These are phyloP conservation scores for Tetracladium setigerum DNA, from an alignment of 495 filamentous ascomycete species.

Conservation along the genomic window DNA sequence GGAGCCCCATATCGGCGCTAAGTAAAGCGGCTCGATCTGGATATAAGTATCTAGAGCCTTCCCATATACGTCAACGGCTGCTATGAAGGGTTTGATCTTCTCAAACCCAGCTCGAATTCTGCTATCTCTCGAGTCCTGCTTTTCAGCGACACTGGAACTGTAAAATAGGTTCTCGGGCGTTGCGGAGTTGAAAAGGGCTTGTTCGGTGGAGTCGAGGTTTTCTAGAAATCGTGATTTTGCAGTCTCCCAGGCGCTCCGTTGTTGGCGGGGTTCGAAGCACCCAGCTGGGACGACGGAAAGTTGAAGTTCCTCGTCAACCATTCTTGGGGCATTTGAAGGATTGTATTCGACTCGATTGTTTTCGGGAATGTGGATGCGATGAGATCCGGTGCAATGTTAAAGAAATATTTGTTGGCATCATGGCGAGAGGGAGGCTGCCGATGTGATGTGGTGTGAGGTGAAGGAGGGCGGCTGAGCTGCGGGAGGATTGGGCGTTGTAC, in stretches of 20 bases:
- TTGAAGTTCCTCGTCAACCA: no score
- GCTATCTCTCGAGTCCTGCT: conserved; percentile 18
- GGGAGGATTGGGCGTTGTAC: no score
- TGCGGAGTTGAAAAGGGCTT: conserved; percentile 15
- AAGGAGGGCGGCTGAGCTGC: no score
- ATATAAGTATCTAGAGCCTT: conserved; percentile 30
- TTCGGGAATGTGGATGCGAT: no score
- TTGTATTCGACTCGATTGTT: no score
- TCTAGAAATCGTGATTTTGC: conserved; percentile 25
- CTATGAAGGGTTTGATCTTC: conserved; percentile 26
- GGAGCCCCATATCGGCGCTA: conserved; percentile 36
- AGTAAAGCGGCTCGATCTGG: conserved; percentile 25
- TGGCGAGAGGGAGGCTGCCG: no score
- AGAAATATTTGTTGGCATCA: no score
- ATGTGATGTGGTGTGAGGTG: no score
- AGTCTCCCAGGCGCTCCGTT: conserved; percentile 17
- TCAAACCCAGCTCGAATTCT: conserved; percentile 17
- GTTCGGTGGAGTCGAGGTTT: conserved; percentile 22
- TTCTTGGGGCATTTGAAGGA: no score
- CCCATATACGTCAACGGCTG: conserved; percentile 33
- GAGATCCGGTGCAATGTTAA: no score
- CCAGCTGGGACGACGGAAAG: no score
- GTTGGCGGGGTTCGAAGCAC: no score
- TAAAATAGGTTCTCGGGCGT: conserved; percentile 24
- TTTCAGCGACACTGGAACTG: conserved; percentile 13